Percentiles rank a stretch among this genome's conserved stretches.
These are phyloP conservation scores for Juncus effusus DNA, from an alignment of 176 grass and related monocot species.

Conservation along the genomic window DNA sequence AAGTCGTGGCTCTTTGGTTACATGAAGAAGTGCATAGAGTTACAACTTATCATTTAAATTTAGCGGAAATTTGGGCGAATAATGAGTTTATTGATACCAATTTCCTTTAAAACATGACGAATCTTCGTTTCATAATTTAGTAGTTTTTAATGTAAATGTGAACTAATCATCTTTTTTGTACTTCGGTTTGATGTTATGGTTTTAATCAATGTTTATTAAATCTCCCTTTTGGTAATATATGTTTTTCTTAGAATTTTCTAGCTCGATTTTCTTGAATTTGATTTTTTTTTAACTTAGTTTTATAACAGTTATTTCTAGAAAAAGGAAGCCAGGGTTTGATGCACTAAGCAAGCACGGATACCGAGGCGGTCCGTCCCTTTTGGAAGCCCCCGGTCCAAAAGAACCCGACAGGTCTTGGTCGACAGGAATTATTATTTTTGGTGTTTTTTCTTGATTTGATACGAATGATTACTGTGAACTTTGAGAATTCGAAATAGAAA, in stretches of 20 bases:
- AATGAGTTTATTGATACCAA: slow-evolving; percentile 70
- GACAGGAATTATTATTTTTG: slow-evolving; percentile 32
- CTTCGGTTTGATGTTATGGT: neutral
- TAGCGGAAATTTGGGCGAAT: slow-evolving; percentile 56
- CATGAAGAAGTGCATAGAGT: slow-evolving; percentile 70
- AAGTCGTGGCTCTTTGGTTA: slow-evolving; percentile 20
- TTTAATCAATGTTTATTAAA: neutral
- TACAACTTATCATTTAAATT: slow-evolving; percentile 43
- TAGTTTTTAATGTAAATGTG: neutral
- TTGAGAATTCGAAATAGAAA: too few relatives aligned
- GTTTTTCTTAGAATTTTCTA: neutral
- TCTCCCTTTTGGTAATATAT: neutral
- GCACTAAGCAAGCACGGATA: slow-evolving; percentile 88
- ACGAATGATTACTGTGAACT: too few relatives aligned
- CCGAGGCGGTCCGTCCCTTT: slow-evolving; percentile 45
- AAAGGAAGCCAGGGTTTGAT: slow-evolving; percentile 75
- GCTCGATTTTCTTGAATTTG: neutral
- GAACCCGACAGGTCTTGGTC: slow-evolving; percentile 86
- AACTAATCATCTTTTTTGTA: too few relatives aligned
- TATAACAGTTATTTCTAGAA: slow-evolving; percentile 45
- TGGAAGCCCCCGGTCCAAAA: slow-evolving; percentile 33
- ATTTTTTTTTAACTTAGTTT: slow-evolving; percentile 37
- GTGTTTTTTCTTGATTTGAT: too few relatives aligned
- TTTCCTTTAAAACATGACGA: slow-evolving; percentile 23
- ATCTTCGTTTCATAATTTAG: neutral